phyloP scores from a whole-genome alignment of 495 filamentous ascomycete species.

The Penicillium lividum region DNA sequence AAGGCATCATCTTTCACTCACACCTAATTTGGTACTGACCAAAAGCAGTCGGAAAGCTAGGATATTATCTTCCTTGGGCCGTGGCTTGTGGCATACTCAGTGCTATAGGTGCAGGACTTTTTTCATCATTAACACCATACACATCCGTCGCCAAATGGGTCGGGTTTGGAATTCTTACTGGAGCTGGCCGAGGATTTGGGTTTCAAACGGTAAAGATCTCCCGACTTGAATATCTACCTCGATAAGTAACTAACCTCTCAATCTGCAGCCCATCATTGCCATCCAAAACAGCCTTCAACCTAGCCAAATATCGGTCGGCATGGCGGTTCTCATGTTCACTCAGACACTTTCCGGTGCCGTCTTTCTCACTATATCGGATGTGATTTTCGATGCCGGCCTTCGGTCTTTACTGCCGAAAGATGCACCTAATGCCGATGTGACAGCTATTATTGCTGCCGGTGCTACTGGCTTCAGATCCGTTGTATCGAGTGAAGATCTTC shows the following conservation, averaged over 20 bases:
- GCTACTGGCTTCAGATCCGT: conserved; percentile 41
- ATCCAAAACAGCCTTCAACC: conserved; percentile 52
- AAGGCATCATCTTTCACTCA: conserved; percentile 8
- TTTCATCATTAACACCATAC: conserved; percentile 46
- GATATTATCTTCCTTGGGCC: conserved; percentile 53
- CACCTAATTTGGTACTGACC: conserved; percentile 3
- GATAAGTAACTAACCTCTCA: not conserved
- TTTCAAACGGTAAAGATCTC: conserved; percentile 41
- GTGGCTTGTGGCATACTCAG: conserved; percentile 29
- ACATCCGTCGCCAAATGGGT: conserved; percentile 51
- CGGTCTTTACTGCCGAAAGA: conserved; percentile 30
- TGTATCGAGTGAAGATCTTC: conserved; percentile 26
- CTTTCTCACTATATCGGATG: conserved; percentile 45
- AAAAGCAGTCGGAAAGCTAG: conserved; percentile 36
- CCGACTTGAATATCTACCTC: too few species aligned
- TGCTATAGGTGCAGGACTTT: conserved; percentile 49
- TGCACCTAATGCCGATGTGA: conserved; percentile 40
- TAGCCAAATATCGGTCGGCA: conserved; percentile 49
- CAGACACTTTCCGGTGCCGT: conserved; percentile 53
- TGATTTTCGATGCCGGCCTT: conserved; percentile 51
- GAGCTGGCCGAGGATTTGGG: conserved; percentile 50
- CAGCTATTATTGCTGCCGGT: conserved; percentile 40
- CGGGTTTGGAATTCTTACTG: conserved; percentile 57
- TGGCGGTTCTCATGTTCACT: conserved; percentile 51
- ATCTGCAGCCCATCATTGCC: conserved; percentile 46